Conservation (phyloP, 345 rosid species). For the rapeseed (Brassica napus) region Da-Ae NC_063436.1:1078501-1079000, state of each 20-base stretch:
- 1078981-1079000: conserved; percentile 41
- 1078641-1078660: conserved; percentile 41
- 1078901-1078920: conserved; percentile 32
- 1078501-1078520: conserved; percentile 21
- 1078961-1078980: conserved; percentile 34
- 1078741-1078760: neutral
- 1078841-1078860: conserved; percentile 27
- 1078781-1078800: neutral
- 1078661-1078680: conserved; percentile 30
- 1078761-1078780: neutral
- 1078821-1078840: conserved; percentile 14
- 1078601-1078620: conserved; percentile 1
- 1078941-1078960: conserved; percentile 32
- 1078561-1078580: conserved; percentile 46
- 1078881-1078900: conserved; percentile 41
- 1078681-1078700: conserved; percentile 19
- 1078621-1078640: conserved; percentile 39
- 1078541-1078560: conserved; percentile 7
- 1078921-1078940: conserved; percentile 30
- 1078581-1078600: conserved; percentile 55
- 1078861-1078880: conserved; percentile 44
- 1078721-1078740: neutral
- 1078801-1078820: conserved; percentile 18
- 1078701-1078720: neutral
- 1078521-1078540: conserved; percentile 32